These are phyloP conservation scores for Meyerozyma athensensis DNA, from an alignment of 1,139 yeast species.

Conservation along the genomic window DNA sequence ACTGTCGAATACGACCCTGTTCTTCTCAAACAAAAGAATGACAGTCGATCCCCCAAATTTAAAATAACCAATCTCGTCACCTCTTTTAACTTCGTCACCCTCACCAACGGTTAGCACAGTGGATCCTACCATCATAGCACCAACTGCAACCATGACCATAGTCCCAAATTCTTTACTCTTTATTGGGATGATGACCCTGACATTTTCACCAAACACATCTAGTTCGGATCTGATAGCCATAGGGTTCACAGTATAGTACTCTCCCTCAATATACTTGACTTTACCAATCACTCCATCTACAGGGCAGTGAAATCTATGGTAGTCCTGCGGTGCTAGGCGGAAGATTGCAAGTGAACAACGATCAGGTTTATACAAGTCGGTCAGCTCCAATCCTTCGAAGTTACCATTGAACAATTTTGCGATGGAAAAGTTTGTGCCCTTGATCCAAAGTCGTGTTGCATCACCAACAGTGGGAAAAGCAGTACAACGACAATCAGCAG, in stretches of 20 bases:
- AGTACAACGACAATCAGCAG: slow-evolving; percentile 87
- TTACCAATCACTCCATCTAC: slow-evolving; percentile 68
- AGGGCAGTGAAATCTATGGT: slow-evolving; percentile 90
- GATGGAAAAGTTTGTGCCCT: slow-evolving; percentile 74
- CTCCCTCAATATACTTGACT: slow-evolving; percentile 73
- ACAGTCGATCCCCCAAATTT: slow-evolving; percentile 95
- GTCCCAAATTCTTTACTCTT: slow-evolving; percentile 70
- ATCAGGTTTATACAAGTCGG: slow-evolving; percentile 31
- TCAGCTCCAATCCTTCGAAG: slow-evolving; percentile 43
- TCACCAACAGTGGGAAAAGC: slow-evolving; percentile 56
- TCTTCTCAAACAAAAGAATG: slow-evolving; percentile 45
- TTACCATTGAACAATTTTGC: slow-evolving; percentile 59
- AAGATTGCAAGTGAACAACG: slow-evolving; percentile 70
- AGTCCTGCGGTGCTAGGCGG: slow-evolving; percentile 94
- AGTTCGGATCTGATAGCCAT: slow-evolving; percentile 88
- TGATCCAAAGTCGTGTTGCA: slow-evolving; percentile 85
- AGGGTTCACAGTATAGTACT: slow-evolving; percentile 93
- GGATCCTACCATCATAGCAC: slow-evolving; percentile 99
- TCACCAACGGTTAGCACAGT: slow-evolving; percentile 65
- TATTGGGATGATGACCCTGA: slow-evolving; percentile 72
- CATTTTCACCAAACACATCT: slow-evolving; percentile 92
- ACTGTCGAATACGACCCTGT: slow-evolving; percentile 53
- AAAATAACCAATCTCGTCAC: slow-evolving; percentile 90
- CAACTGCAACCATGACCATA: slow-evolving; percentile 76
- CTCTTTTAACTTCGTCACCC: slow-evolving; percentile 55